Base-by-base conservation (phyloP, 306 rosid genomes). In the Ziziphus jujuba region DNA sequence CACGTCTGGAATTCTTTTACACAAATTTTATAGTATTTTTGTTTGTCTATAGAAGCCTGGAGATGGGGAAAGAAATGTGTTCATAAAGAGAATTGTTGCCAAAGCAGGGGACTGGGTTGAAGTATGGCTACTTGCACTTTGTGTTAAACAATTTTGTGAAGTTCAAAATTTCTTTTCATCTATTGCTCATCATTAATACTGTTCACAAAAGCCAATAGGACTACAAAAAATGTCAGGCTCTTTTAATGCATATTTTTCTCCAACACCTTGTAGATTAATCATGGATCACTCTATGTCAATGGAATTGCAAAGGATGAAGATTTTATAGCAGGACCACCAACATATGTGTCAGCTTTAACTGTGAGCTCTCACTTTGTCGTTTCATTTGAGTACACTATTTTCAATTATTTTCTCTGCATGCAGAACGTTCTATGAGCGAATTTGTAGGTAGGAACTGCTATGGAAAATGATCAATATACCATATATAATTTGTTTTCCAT, bases 81-180 rank as follows among this genome's bases (percentile, higher is more conserved):
- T 87, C 77, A 87, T 92, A 40, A 89, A 90, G 81, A 84, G 97
- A 87, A 77, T 90, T 80, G 97, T 92, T 61, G 98, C 96, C 15
- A 88, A 84, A 84, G 84, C 75, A 5, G 96, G 96, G 71, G 98
- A 92, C 79, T 71, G 70, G 21, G 93, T 92, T 67, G 82, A 93
- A 91, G 97, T 90, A 75, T 59, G 44, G 31, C 61, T 40, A 53
- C 44, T 59, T 47, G 20, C 58, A 44, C 61, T 23, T 50, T 20
- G 4, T 19, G 23, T 63, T 1, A n/a, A 9, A 16, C 24, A 51
- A 16, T 13, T 22, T 33, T 45, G 20, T 7, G 7, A 11, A 35
- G 64, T 10, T 34, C 64, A 59, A 19, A 13, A 34, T 48, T 20
- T 8, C 4, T 33, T 23, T 38, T 69, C 9, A 24, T 65, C 44